These are phyloP conservation scores for Xylaria polymorpha DNA, from an alignment of 2,329 filamentous ascomycete species.

Conservation along the genomic window DNA sequence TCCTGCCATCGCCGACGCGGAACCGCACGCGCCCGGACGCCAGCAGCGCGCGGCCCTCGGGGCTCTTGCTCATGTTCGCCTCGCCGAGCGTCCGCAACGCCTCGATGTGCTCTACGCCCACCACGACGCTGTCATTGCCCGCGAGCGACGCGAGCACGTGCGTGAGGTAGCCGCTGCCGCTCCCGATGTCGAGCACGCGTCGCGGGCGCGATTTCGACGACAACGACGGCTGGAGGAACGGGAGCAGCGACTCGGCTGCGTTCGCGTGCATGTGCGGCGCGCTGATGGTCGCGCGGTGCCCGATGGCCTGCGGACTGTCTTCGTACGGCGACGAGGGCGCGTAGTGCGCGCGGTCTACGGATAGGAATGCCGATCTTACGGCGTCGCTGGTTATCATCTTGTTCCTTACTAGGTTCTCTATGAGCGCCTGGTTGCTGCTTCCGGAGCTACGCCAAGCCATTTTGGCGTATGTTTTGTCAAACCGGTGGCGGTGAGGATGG, in stretches of 20 bases:
- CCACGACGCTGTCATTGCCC: conserved; percentile 63
- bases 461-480: conserved; percentile 39
- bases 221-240: conserved; percentile 54
- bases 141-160: conserved; percentile 87
- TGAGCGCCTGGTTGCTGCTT: conserved; percentile 75
- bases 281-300: conserved; percentile 66
- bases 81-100: conserved; percentile 71
- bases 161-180: conserved; percentile 85
- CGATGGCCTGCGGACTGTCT: conserved; percentile 67
- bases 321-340: conserved; percentile 76
- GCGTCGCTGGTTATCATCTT: conserved; percentile 76
- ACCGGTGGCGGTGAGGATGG: not conserved
- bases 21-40: conserved; percentile 75
- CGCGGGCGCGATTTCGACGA: conserved; percentile 45
- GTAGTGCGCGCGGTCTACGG: conserved; percentile 89
- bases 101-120: conserved; percentile 80
- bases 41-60: conserved; percentile 69
- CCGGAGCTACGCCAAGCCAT: conserved; percentile 96
- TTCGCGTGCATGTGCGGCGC: conserved; percentile 72
- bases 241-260: conserved; percentile 62
- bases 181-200: conserved; percentile 78
- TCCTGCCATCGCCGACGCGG: conserved; percentile 78
- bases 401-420: conserved; percentile 80
- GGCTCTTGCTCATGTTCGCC: conserved; percentile 73
- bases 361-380: conserved; percentile 84